phyloP scores from a whole-genome alignment of 345 rosid species.

The Arabis hirsuta region DNA sequence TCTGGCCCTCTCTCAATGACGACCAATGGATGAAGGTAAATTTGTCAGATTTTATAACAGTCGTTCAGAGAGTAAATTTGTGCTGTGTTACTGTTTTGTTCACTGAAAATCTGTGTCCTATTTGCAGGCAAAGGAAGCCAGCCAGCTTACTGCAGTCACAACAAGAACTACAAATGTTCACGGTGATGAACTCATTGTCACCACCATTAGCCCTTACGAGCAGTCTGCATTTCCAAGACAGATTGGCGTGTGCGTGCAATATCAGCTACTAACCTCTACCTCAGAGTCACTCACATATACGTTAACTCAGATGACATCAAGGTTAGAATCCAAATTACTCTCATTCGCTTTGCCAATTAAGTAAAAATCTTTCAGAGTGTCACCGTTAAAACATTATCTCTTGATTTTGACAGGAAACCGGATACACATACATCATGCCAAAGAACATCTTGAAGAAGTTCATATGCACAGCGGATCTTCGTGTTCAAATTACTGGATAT shows the following conservation, averaged over 20 bases:
- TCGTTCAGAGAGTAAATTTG: constrained; percentile 99
- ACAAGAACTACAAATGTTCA: constrained; percentile 93
- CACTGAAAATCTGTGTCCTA: constrained; percentile 97
- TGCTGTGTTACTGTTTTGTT: constrained; percentile 96
- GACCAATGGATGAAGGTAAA: constrained; percentile 99
- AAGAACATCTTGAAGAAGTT: constrained; percentile 96
- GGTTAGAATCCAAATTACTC: constrained; percentile 47
- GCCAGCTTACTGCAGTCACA: constrained; percentile 94
- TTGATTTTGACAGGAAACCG: constrained; percentile 67
- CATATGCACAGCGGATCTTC: constrained; percentile 92
- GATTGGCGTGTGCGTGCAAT: constrained; percentile 99
- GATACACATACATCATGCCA: constrained; percentile 96
- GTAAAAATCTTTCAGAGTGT: background rate
- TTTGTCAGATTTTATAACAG: constrained; percentile 97
- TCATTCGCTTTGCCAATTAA: constrained; percentile 13
- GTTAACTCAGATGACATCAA: constrained; percentile 96
- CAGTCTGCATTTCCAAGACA: constrained; percentile 89
- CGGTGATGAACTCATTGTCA: constrained; percentile 91
- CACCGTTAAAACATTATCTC: constrained; percentile 26
- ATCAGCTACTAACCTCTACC: constrained; percentile 96
- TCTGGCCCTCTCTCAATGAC: constrained; percentile 96
- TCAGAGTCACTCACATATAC: constrained; percentile 90
- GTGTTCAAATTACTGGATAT: constrained; percentile 93
- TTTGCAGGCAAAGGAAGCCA: constrained; percentile 99
- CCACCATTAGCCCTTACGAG: constrained; percentile 92